Conservation (phyloP, 331 rosid species). For the Pyracantha coccinea region DNA sequence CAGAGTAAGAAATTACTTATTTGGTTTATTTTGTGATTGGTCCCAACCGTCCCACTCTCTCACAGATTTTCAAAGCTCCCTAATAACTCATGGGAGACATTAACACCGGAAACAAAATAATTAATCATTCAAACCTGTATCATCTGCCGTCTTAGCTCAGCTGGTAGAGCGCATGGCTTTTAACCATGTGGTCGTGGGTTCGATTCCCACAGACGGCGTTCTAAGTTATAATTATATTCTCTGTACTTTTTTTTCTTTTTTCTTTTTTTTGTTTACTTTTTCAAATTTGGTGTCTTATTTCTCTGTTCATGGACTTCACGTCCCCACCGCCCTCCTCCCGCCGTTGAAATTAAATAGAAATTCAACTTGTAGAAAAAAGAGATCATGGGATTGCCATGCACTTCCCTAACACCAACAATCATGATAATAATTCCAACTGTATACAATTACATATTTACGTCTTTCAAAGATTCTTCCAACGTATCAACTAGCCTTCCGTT, state of each 20-base stretch:
- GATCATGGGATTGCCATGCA: conserved; percentile 42
- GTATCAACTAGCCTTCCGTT: too few species aligned
- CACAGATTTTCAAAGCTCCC: too few species aligned
- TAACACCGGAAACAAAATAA: too few species aligned
- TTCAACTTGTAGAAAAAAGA: not conserved
- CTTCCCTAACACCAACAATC: not conserved
- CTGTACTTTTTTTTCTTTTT: too few species aligned
- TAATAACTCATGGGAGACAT: too few species aligned
- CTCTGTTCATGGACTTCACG: conserved; percentile 46
- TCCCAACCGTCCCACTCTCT: too few species aligned
- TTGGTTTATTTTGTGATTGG: too few species aligned
- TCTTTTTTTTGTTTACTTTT: not conserved
- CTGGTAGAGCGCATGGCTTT: conserved; percentile 81
- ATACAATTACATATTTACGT: not conserved
- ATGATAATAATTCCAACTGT: conserved; percentile 14
- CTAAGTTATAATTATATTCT: not conserved
- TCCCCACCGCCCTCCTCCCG: conserved; percentile 12
- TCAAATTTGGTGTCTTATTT: not conserved
- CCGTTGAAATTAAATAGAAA: conserved; percentile 8
- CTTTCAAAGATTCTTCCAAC: too few species aligned
- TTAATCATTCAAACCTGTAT: too few species aligned
- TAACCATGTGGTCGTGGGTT: conserved; percentile 93
- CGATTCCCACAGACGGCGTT: conserved; percentile 88
- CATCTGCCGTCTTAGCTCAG: conserved; percentile 60
- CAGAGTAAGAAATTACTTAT: too few species aligned